Percentiles rank a stretch among this genome's conserved stretches.
phyloP scores from a whole-genome alignment of 352 stramenopile genomes.

The Phytopythium oedochilum region DNA sequence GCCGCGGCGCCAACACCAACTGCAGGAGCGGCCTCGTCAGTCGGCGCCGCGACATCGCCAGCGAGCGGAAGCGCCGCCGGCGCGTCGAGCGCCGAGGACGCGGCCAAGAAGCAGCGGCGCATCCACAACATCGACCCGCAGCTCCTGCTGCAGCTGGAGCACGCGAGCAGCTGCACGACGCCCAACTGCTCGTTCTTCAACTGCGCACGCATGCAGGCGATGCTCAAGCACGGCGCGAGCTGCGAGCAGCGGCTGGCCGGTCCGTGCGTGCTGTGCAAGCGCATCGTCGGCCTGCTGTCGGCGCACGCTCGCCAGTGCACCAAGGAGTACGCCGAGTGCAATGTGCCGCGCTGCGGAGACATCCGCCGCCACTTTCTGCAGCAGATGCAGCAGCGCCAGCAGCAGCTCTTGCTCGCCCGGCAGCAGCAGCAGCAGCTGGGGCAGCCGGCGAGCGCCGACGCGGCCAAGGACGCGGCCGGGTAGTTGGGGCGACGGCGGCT shows the following conservation, averaged over 20 bases:
- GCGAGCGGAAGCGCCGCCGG: conserved; percentile 4
- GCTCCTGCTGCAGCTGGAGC: conserved; percentile 79
- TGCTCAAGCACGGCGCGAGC: conserved; percentile 86
- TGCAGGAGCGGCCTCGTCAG: neutral
- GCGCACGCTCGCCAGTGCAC: conserved; percentile 78
- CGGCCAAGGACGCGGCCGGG: conserved; percentile 14
- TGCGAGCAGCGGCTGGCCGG: conserved; percentile 80
- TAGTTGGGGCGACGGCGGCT: conserved; percentile 6
- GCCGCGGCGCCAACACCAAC: neutral
- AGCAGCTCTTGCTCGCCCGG: conserved; percentile 46
- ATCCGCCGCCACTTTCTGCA: conserved; percentile 82
- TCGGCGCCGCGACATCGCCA: neutral
- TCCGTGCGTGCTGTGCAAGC: conserved; percentile 82
- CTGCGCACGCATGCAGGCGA: conserved; percentile 83
- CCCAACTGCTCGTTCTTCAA: conserved; percentile 81
- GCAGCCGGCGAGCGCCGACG: conserved; percentile 9
- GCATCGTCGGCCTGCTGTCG: conserved; percentile 80
- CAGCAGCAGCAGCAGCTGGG: conserved; percentile 23
- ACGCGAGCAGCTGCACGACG: conserved; percentile 69
- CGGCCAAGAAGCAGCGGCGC: conserved; percentile 88
- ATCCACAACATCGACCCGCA: conserved; percentile 89
- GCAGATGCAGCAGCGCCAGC: conserved; percentile 71
- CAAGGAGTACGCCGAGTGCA: conserved; percentile 71
- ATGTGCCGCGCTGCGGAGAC: conserved; percentile 82
- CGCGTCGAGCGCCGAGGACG: conserved; percentile 42